phyloP scores from a whole-genome alignment of 2,329 filamentous ascomycete species.

The Claviceps purpurea region DNA sequence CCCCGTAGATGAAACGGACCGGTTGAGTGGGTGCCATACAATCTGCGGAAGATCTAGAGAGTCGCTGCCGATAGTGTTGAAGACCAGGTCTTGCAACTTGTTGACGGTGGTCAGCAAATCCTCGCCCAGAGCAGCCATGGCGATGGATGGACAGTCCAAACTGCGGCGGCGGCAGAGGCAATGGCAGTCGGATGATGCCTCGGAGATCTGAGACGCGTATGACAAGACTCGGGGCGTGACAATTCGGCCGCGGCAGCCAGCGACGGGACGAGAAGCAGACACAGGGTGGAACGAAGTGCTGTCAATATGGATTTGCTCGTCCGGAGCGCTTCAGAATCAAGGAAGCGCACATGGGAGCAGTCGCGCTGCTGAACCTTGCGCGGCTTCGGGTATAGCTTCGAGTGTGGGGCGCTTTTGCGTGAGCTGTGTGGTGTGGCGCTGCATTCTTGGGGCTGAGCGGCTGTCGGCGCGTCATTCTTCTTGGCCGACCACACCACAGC shows the following conservation, averaged over 20 bases:
- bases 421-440: neutral
- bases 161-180: neutral
- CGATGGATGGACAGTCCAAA: conserved; percentile 5
- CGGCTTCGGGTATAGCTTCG: neutral
- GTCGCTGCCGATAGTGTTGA: conserved; percentile 99
- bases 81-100: conserved; percentile 95
- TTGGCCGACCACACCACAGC: too few species aligned
- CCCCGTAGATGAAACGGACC: conserved; percentile 4
- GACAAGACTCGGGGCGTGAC: neutral
- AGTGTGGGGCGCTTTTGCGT: neutral
- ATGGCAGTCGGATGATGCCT: neutral
- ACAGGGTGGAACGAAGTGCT: conserved; percentile 3
- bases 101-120: conserved; percentile 93
- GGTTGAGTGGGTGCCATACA: conserved; percentile 40
- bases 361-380: neutral
- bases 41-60: conserved; percentile 96
- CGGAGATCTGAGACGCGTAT: neutral
- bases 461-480: neutral
- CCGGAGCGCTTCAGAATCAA: conserved; percentile 1
- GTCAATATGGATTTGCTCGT: conserved; percentile 5
- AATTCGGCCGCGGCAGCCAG: conserved; percentile 1
- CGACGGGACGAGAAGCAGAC: conserved; percentile 1
- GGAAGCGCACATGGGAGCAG: conserved; percentile 1
- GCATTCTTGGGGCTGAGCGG: neutral
- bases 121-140: conserved; percentile 90